A percentile compares a stretch with the other conserved stretches of the same genome.
phyloP scores from a whole-genome alignment of 495 filamentous ascomycete genomes.

The Glonium stellatum region DNA sequence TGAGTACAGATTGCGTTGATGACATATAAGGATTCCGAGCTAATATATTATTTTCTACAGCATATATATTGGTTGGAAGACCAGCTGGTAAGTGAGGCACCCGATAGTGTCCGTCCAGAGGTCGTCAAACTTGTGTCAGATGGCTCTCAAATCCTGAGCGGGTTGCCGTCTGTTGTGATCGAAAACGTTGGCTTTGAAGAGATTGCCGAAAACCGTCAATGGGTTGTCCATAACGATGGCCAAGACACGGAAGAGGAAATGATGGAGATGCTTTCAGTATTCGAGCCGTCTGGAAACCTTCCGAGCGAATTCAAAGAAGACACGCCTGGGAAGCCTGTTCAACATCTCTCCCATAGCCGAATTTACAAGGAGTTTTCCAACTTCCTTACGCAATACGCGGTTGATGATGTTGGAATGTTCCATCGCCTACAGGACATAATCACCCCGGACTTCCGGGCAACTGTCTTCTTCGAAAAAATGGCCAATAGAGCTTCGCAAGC shows the following conservation, averaged over 20 bases:
- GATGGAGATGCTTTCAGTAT: constrained; percentile 29
- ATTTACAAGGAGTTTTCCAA: constrained; percentile 21
- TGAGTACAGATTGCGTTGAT: background rate
- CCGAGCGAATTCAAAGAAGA: constrained; percentile 18
- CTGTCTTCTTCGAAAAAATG: constrained; percentile 27
- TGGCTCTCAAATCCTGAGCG: constrained; percentile 17
- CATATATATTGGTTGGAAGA: constrained; percentile 28
- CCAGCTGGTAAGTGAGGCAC: constrained; percentile 11
- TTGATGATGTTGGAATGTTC: constrained; percentile 15
- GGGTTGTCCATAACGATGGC: constrained; percentile 15
- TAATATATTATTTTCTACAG: constrained; percentile 12
- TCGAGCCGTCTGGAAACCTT: constrained; percentile 20
- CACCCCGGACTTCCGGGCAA: constrained; percentile 17
- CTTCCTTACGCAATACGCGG: constrained; percentile 14
- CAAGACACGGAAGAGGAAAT: constrained; percentile 20
- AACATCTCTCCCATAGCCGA: background rate
- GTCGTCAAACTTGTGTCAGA: constrained; percentile 13
- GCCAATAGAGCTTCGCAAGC: constrained; percentile 14
- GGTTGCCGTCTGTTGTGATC: constrained; percentile 14
- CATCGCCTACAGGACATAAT: constrained; percentile 12
- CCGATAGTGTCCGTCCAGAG: background rate
- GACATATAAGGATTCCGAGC: background rate
- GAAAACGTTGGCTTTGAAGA: constrained; percentile 6
- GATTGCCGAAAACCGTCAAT: constrained; percentile 14
- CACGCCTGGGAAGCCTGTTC: background rate